Base-by-base conservation (phyloP, 306 rosid genomes). In the Canavalia gladiata region DNA sequence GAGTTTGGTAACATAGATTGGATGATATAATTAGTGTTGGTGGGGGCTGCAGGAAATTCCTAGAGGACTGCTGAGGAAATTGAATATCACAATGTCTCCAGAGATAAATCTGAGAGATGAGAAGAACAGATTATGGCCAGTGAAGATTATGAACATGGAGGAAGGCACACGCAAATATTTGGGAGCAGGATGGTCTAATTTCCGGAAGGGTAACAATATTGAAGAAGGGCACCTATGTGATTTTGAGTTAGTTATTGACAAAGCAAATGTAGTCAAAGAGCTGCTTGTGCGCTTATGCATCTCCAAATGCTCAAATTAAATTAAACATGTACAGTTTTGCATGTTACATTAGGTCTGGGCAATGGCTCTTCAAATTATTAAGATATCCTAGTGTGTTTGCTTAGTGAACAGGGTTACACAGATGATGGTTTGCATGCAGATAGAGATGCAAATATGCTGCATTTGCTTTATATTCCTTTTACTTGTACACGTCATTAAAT, bases 21-120 rank as follows among this genome's bases (percentile, higher is more conserved):
- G 65, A 72, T 72, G 76, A 73, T 45, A 33, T 46, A n/a, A 25
- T 25, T 77, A 52, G 65, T 60, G 65, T 68, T 34, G 7, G n/a
- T 50, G 34, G 11, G n/a, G 11, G n/a, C 6, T 77, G 82, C 45
- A 77, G 75, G 82, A 77, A 39, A 0, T 77, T 51, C 81, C 74
- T 50, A 12, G 31, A 39, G 1, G 2, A 65, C 0, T 65, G 69
- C 4, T 64, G n/a, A 25, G 0, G 13, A 3, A 39, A 37, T 50
- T 8, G 65, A 54, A 41, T 13, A 66, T 66, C 4, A 54, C 8
- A 18, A 10, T 77, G 25, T 13, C 0, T 0, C 1, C 35, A 25
- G 30, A 8, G 12, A 41, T 66, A 30, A 52, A 5, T 28, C 42
- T 77, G 0, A 37, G 55, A 39, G 73, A 77, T 28, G 74, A 51